Percentiles rank a stretch among this genome's conserved stretches.
These are phyloP conservation scores for Immersiporthe knoxdaviesiana DNA, from an alignment of 2,329 filamentous ascomycete species.

Conservation along the genomic window DNA sequence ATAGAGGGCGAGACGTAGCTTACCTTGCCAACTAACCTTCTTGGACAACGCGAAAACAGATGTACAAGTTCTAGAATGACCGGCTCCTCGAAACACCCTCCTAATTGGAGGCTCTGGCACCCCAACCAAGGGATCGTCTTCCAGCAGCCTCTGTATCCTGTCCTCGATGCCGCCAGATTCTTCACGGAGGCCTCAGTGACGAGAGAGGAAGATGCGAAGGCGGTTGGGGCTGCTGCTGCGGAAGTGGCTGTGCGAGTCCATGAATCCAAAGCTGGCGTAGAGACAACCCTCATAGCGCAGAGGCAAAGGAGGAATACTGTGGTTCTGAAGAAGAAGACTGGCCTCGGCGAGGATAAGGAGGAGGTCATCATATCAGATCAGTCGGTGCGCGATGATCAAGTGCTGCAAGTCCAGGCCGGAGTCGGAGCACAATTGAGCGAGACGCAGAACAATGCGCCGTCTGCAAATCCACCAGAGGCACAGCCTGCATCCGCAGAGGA, in stretches of 20 bases:
- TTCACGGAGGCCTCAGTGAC: conserved; percentile 27
- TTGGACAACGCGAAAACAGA: neutral
- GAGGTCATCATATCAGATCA: neutral
- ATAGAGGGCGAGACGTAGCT: neutral
- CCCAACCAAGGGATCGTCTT: conserved; percentile 46
- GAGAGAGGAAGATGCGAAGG: neutral
- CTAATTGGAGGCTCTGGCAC: conserved; percentile 41
- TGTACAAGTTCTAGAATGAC: conserved; percentile 29
- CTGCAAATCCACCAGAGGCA: neutral
- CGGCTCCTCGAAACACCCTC: conserved; percentile 13
- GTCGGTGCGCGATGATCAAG: neutral
- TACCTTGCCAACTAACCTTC: neutral
- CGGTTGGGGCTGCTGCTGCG: neutral
- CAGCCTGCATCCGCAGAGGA: neutral
- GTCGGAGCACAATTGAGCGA: neutral
- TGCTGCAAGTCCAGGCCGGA: neutral
- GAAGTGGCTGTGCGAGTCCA: neutral
- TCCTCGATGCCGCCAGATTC: conserved; percentile 29
- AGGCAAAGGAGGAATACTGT: neutral
- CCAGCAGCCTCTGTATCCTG: conserved; percentile 33
- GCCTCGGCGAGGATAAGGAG: neutral
- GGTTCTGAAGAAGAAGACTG: neutral
- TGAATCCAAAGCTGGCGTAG: neutral
- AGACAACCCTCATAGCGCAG: neutral
- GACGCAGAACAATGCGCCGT: no score